Percentiles rank a stretch among this genome's conserved stretches.
Evolutionary conservation across 2,329 filamentous ascomycete genomes (phyloP).

Genomic region (Cercospora citrullina): DNA sequence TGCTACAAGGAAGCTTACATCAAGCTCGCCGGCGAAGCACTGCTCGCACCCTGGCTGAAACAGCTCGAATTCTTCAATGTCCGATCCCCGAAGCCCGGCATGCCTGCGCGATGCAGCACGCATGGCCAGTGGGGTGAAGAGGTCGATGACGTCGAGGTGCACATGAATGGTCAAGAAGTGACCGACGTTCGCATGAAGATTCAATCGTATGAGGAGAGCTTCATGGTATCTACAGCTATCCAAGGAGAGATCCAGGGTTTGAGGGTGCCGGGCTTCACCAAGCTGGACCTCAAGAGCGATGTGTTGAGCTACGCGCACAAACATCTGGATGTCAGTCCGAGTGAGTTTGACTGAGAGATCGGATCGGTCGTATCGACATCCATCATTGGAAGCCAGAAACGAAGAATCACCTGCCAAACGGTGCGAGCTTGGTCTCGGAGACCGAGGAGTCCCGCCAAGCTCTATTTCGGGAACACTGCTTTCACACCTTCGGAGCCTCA

Average conservation of each 20-base stretch:
- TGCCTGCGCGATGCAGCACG: conserved; percentile 46
- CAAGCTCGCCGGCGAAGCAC: conserved; percentile 77
- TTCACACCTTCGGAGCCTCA: not conserved
- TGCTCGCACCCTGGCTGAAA: conserved; percentile 70
- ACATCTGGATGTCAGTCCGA: conserved; percentile 25
- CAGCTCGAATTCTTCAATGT: conserved; percentile 69
- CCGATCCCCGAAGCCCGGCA: conserved; percentile 53
- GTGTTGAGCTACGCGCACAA: conserved; percentile 34
- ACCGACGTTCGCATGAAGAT: conserved; percentile 59
- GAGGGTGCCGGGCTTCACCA: conserved; percentile 37
- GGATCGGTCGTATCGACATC: not conserved
- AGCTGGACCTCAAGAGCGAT: conserved; percentile 35
- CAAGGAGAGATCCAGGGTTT: conserved; percentile 38
- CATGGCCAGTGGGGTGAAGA: conserved; percentile 50
- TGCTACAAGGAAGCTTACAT: conserved; percentile 78
- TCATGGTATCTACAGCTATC: conserved; percentile 59
- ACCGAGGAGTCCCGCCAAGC: not conserved
- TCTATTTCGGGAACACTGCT: not conserved
- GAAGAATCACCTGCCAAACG: not conserved
- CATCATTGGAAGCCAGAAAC: not conserved
- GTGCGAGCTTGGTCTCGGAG: not conserved
- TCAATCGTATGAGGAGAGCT: conserved; percentile 59
- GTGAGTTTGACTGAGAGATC: conserved; percentile 25
- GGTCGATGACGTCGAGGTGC: conserved; percentile 52
- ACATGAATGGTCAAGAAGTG: conserved; percentile 50